A percentile compares a stretch with the other conserved stretches of the same genome.
These are phyloP conservation scores for Umbelopsis sp. DNA, from an alignment of 192 early-diverging fungal genomes.

Conservation along the genomic window DNA sequence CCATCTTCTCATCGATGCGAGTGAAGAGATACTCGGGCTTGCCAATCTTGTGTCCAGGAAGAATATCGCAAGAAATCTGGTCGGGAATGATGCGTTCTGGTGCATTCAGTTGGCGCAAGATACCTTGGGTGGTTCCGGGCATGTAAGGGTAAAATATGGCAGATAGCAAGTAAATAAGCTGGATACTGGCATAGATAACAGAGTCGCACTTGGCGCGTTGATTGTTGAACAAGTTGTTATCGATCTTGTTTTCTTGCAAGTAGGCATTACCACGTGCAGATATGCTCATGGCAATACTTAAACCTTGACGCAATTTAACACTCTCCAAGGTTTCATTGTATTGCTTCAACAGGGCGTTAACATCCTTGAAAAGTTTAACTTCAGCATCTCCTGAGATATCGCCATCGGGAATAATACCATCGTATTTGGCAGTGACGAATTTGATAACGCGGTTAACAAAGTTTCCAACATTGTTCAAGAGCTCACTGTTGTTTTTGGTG, in stretches of 20 bases:
- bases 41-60: slow-evolving; percentile 81
- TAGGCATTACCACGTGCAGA: slow-evolving; percentile 94
- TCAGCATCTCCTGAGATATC: slow-evolving; percentile 64
- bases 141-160: slow-evolving; percentile 91
- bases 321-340: slow-evolving; percentile 82
- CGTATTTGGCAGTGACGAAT: slow-evolving; percentile 93
- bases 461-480: slow-evolving; percentile 96
- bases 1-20: slow-evolving; percentile 84
- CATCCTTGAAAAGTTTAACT: slow-evolving; percentile 75
- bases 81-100: slow-evolving; percentile 80
- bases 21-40: slow-evolving; percentile 92
- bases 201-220: slow-evolving; percentile 82
- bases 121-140: slow-evolving; percentile 81
- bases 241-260: slow-evolving; percentile 91
- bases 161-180: slow-evolving; percentile 90
- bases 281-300: slow-evolving; percentile 90
- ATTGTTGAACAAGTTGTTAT: slow-evolving; percentile 84
- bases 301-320: slow-evolving; percentile 83
- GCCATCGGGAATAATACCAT: slow-evolving; percentile 71
- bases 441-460: slow-evolving; percentile 97
- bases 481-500: slow-evolving; percentile 92
- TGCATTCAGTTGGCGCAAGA: slow-evolving; percentile 83
- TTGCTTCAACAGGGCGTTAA: slow-evolving; percentile 73
- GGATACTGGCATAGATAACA: slow-evolving; percentile 79
- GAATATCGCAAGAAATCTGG: slow-evolving; percentile 73